Conservation (phyloP, 2,329 filamentous ascomycete genomes). For the Verticillium zaregamsianum region DNA sequence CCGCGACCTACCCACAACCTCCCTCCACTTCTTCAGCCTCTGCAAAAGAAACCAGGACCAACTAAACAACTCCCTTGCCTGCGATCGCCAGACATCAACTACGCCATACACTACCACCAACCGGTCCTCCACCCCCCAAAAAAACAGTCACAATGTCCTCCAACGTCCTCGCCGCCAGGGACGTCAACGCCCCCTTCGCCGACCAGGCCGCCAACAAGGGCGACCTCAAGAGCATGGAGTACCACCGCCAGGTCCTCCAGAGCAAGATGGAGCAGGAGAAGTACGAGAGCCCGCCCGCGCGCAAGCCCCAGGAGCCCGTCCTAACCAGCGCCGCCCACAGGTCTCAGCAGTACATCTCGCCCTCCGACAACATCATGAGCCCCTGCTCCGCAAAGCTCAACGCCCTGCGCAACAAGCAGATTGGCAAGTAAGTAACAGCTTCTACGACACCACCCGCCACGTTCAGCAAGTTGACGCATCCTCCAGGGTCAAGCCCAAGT, state of each 20-base stretch:
- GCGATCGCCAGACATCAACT: not conserved
- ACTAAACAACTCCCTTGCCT: not conserved
- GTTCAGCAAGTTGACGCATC: not conserved
- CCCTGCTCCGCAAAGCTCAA: conserved; percentile 80
- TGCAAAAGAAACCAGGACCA: not conserved
- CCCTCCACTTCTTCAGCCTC: conserved; percentile 1
- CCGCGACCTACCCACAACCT: not conserved
- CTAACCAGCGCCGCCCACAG: conserved; percentile 19
- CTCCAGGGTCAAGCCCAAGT: conserved; percentile 60
- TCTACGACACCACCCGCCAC: not conserved
- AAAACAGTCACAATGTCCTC: conserved; percentile 41
- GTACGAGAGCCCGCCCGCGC: conserved; percentile 38
- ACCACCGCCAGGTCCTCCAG: conserved; percentile 71
- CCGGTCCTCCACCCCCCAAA: not conserved
- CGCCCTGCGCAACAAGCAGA: conserved; percentile 75
- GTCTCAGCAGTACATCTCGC: conserved; percentile 65
- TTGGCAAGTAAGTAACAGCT: conserved; percentile 59
- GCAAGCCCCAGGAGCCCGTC: not conserved
- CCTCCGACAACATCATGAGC: conserved; percentile 86
- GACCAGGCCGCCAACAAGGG: conserved; percentile 29
- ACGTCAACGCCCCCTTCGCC: conserved; percentile 53
- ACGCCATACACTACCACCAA: not conserved
- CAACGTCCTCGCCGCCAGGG: conserved; percentile 60
- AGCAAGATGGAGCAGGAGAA: conserved; percentile 64
- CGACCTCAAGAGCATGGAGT: conserved; percentile 66